Conservation (phyloP, 148 eudicot genomes). For the Cornus suecica region DNA sequence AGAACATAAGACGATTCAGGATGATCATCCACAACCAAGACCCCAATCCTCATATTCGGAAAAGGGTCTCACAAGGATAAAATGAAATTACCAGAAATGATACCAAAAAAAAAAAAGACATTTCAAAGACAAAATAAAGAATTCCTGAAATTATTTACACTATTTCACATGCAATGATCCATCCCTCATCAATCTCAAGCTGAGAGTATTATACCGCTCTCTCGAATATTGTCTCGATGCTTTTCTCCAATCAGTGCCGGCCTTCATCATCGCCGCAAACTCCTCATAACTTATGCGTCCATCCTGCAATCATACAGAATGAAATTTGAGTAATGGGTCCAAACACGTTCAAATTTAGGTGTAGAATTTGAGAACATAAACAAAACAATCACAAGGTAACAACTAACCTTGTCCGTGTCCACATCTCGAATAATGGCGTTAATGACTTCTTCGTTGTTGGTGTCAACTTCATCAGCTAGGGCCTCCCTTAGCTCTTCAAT, state of each 20-base stretch:
- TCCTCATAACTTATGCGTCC: slow-evolving; percentile 51
- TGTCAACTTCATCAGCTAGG: slow-evolving; percentile 29
- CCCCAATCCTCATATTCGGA: background rate
- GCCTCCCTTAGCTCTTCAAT: slow-evolving; percentile 37
- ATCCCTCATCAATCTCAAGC: slow-evolving; percentile 36
- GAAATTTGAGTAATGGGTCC: background rate
- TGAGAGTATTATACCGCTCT: slow-evolving; percentile 38
- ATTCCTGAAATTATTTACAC: background rate
- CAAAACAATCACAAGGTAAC: background rate
- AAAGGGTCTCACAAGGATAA: background rate
- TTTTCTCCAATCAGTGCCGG: slow-evolving; percentile 55
- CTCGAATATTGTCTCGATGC: slow-evolving; percentile 48
- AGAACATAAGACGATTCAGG: background rate
- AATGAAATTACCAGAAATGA: background rate
- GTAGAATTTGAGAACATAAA: background rate
- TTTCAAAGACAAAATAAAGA: too few relatives aligned
- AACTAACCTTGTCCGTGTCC: slow-evolving; percentile 34
- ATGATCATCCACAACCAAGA: background rate
- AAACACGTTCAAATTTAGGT: too few relatives aligned
- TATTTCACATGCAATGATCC: slow-evolving; percentile 24
- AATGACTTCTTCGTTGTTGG: slow-evolving; percentile 27
- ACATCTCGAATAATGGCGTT: slow-evolving; percentile 39
- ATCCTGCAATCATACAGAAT: slow-evolving; percentile 27
- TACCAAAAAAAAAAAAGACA: too few relatives aligned
- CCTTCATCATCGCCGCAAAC: slow-evolving; percentile 49